Evolutionary conservation across 768 basidiomycete genomes (phyloP), one percentile per base, ranked within the genome.

Genomic region (Nidularia sp.): DNA sequence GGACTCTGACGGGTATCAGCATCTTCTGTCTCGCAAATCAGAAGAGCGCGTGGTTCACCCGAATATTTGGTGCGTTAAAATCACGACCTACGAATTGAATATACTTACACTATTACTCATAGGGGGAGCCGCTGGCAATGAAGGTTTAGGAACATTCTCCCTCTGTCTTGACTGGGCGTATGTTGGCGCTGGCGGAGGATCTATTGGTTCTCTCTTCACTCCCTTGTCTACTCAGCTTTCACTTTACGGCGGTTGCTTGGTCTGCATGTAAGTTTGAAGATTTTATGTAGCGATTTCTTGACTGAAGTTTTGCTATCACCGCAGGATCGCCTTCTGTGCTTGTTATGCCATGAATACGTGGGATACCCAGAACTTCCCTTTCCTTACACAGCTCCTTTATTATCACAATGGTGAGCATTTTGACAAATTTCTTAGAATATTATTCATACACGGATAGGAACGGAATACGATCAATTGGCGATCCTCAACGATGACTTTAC

Each of bases 81-180:
- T 13, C 1, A 36, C 6, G 10, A 8, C 25, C 18, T 33, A 25
- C 3, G n/a, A 13, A 15, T 7, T 18, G n/a, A 6, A 12, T 22
- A 33, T 39, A n/a, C 6, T 50, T 34, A 51, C 57, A 42, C 59
- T 55, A 34, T 55, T 61, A 13, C 52, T 4, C 5, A 18, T 29
- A 63, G 65, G 66, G 39, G 80, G 80, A 8, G 75, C 70, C 15
- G 73, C 77, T 9, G 80, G 70, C 45, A 80, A 82, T 50, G 79
- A 81, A 61, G 80, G 80, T 18, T 68, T 83, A 18, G 81, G 79
- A 12, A 63, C 79, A 34, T 72, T 83, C 44, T 73, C 80, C 0
- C 56, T 82, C 44, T 80, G 69, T 52, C 68, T 84, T 22, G 82
- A 84, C 59, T 83, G 82, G 81, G 78, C 77, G 32, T 70, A 76